Conservation (phyloP, 805 yeast species). For the Teunomyces lycoperdinae region DNA sequence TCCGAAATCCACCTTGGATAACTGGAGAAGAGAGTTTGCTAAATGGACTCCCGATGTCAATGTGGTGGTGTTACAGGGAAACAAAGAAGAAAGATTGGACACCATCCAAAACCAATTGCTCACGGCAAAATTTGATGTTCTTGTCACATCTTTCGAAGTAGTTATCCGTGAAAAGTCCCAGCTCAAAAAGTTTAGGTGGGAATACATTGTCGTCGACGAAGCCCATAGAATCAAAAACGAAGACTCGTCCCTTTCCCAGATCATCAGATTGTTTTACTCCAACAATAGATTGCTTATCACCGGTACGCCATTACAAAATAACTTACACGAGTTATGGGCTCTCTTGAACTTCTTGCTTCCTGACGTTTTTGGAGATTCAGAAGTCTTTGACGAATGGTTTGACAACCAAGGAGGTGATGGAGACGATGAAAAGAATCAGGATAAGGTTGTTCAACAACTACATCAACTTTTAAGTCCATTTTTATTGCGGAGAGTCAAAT, state of each 20-base stretch:
- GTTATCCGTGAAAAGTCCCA: slow-evolving; percentile 83
- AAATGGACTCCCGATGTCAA: slow-evolving; percentile 96
- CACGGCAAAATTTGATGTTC: slow-evolving; percentile 80
- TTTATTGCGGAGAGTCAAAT: slow-evolving; percentile 80
- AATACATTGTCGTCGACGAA: slow-evolving; percentile 90
- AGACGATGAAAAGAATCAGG: slow-evolving; percentile 53
- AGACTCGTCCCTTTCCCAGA: slow-evolving; percentile 87
- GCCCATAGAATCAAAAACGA: slow-evolving; percentile 97
- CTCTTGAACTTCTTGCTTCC: slow-evolving; percentile 85
- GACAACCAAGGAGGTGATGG: slow-evolving; percentile 41
- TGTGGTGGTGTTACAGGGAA: slow-evolving; percentile 83
- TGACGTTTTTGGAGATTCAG: slow-evolving; percentile 91
- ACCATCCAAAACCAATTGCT: slow-evolving; percentile 59
- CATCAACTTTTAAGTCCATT: slow-evolving; percentile 89
- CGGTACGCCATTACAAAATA: slow-evolving; percentile 95
- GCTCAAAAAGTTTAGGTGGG: slow-evolving; percentile 85
- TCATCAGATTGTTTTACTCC: slow-evolving; percentile 84
- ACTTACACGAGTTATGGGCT: slow-evolving; percentile 96
- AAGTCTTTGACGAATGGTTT: slow-evolving; percentile 91
- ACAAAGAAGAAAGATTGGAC: slow-evolving; percentile 70
- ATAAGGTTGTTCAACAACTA: slow-evolving; percentile 79
- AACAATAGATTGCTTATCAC: slow-evolving; percentile 83
- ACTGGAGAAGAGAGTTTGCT: slow-evolving; percentile 93
- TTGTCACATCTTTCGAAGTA: slow-evolving; percentile 90
- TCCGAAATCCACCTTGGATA: slow-evolving; percentile 93